Conservation (phyloP, 768 basidiomycete genomes). For the Pleurotus djamor region DNA sequence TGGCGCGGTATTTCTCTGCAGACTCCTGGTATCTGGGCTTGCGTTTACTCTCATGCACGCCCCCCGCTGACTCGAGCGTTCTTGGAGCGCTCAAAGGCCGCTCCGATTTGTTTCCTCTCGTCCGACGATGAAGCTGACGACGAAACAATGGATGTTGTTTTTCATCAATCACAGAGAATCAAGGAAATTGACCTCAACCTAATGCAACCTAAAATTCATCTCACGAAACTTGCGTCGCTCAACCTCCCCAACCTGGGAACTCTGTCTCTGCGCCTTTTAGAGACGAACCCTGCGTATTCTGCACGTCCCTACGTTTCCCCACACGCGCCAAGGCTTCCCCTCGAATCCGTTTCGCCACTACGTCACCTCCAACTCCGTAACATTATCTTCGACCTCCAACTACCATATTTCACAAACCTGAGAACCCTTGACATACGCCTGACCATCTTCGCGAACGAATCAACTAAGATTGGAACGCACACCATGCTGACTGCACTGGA, state of each 20-base stretch:
- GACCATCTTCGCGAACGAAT: background rate
- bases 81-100: background rate
- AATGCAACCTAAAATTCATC: background rate
- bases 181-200: background rate
- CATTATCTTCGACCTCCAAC: background rate
- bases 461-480: background rate
- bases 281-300: background rate
- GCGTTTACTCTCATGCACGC: background rate
- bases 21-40: background rate
- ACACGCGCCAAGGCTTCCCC: background rate
- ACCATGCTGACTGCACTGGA: background rate
- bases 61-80: background rate
- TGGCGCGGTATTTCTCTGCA: background rate
- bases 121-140: background rate
- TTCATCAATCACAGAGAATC: background rate
- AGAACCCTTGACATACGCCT: background rate
- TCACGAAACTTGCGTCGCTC: too few relatives aligned
- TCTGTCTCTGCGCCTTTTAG: background rate
- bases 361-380: background rate
- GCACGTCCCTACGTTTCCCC: background rate
- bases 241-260: too few relatives aligned
- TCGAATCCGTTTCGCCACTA: background rate
- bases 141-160: background rate
- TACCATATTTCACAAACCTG: background rate
- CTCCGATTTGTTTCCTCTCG: background rate